These are phyloP conservation scores for Cladorrhinum sp. DNA, from an alignment of 2,329 filamentous ascomycete species.

Conservation along the genomic window DNA sequence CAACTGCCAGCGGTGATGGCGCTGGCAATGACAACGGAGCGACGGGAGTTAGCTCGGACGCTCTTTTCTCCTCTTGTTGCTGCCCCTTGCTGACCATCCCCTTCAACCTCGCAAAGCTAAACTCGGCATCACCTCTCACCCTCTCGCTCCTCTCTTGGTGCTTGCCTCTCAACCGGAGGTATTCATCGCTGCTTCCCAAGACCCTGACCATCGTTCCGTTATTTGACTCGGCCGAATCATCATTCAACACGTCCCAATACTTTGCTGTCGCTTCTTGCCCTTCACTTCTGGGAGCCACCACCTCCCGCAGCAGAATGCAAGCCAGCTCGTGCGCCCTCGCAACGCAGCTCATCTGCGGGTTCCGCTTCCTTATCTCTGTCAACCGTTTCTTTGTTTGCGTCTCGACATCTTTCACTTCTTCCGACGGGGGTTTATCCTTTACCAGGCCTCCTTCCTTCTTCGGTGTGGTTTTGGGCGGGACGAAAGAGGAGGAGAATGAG, in stretches of 20 bases:
- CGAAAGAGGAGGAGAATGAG: neutral
- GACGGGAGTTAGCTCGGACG: neutral
- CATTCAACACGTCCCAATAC: slow-evolving; percentile 8
- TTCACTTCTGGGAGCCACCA: neutral
- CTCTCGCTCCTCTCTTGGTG: neutral
- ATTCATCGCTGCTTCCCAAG: neutral
- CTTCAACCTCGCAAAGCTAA: neutral
- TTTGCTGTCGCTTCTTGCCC: neutral
- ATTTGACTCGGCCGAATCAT: neutral
- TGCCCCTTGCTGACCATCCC: neutral
- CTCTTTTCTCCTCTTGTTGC: neutral
- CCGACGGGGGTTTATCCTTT: slow-evolving; percentile 5
- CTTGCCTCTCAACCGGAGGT: neutral
- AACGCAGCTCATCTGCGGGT: slow-evolving; percentile 2
- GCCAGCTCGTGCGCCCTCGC: slow-evolving; percentile 7
- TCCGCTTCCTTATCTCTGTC: slow-evolving; percentile 1
- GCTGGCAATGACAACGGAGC: no score
- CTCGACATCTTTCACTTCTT: slow-evolving; percentile 8
- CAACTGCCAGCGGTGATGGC: no score
- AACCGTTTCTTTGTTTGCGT: slow-evolving; percentile 2
- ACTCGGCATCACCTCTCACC: slow-evolving; percentile 2
- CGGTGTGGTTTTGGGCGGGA: neutral
- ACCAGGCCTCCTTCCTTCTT: neutral
- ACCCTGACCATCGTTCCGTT: neutral
- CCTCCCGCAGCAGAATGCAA: neutral